These are phyloP conservation scores for Colletotrichum karsti DNA, from an alignment of 2,329 filamentous ascomycete species.

Conservation along the genomic window DNA sequence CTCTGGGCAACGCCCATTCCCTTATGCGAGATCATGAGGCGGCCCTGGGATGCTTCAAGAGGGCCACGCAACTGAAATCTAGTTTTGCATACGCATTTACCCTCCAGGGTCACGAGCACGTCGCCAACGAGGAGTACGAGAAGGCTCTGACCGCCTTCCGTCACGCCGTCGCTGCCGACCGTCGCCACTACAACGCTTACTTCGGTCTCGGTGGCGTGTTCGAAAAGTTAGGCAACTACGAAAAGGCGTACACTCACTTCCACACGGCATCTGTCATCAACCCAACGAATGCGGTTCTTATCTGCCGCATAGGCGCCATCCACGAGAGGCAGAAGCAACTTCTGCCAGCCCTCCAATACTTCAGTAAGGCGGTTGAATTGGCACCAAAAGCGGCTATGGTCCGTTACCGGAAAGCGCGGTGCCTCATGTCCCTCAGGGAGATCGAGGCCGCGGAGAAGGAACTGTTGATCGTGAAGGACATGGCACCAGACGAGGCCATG, in stretches of 20 bases:
- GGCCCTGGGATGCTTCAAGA: conserved; percentile 92
- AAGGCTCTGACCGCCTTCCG: conserved; percentile 91
- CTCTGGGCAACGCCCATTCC: conserved; percentile 93
- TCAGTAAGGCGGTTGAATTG: conserved; percentile 82
- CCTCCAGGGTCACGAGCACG: conserved; percentile 93
- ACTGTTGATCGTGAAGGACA: conserved; percentile 86
- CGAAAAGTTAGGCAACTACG: conserved; percentile 89
- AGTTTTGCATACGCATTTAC: conserved; percentile 97
- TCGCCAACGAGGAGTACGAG: conserved; percentile 96
- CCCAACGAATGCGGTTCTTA: conserved; percentile 89
- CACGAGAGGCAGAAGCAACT: conserved; percentile 89
- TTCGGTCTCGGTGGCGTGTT: conserved; percentile 88
- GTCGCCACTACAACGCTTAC: conserved; percentile 97
- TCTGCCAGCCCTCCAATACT: conserved; percentile 80
- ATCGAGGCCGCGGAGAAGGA: conserved; percentile 81
- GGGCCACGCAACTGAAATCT: conserved; percentile 89
- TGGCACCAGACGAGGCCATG: conserved; percentile 93
- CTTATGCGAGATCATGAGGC: conserved; percentile 93
- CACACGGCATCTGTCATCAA: conserved; percentile 89
- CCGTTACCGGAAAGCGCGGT: conserved; percentile 91
- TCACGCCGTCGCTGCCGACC: conserved; percentile 84
- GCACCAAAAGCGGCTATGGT: conserved; percentile 84
- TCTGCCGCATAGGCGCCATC: conserved; percentile 91
- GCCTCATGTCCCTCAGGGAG: conserved; percentile 78
- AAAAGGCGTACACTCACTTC: conserved; percentile 92